Base-by-base conservation (phyloP, 2,329 filamentous ascomycete genomes). In the Arthrobotrys conoides region DNA sequence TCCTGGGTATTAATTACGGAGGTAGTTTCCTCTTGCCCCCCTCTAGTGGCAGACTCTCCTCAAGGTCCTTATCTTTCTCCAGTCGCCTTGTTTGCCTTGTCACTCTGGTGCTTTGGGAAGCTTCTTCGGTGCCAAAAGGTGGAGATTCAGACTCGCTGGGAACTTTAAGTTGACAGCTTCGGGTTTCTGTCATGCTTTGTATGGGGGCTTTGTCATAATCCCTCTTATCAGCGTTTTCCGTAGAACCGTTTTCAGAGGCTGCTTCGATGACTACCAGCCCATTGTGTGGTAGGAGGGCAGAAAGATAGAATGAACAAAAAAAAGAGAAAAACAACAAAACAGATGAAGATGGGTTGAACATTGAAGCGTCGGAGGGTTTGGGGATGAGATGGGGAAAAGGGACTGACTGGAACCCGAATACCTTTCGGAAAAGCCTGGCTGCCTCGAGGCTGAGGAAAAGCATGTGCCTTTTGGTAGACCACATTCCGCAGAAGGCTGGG, bases 51-150 rank as follows among this genome's bases (percentile, higher is more conserved):
- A 44, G 38, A 16, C 38, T 16, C 38, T 44, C 38, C 38, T 44
- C 38, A 44, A 44, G 38, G 38, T 44, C 38, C 38, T 44, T 44
- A 44, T 44, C 38, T 44, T 44, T 44, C 38, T 44, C 38, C 38
- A 44, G 38, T 44, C 38, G 38, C 38, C 38, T 44, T 44, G 8
- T 44, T 44, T 44, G 38, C 38, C 38, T 44, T 44, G 38, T 44
- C 38, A 44, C 38, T 44, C 38, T 44, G 38, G 38, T 44, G 38
- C 38, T 44, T 44, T 44, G 38, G 38, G 38, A 44, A 44, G 38
- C 38, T 44, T 44, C 38, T 44, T 44, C 38, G 38, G 38, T 44
- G 38, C 38, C 38, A 44, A 44, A 10, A 44, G 38, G 9, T 44
- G 38, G 14, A 44, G 38, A 44, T 44, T 44, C 38, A 44, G 38